Evolutionary conservation across 1,284 basidiomycete species (phyloP), one percentile per base, ranked within the genome.

Genomic region (Puccinia coronata): DNA sequence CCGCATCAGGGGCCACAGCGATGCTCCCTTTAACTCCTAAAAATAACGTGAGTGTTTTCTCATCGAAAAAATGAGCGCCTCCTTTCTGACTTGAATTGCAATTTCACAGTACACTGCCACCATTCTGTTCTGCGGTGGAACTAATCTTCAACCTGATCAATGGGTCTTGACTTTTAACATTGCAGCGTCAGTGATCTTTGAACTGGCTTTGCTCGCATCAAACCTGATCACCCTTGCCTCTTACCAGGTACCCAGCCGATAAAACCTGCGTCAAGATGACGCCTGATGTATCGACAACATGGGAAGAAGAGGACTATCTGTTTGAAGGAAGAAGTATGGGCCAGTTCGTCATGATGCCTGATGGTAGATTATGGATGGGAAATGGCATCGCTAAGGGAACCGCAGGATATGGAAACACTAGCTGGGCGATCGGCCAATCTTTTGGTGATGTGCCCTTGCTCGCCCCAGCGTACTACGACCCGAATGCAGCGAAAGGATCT

Each of bases 21-120:
- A 95, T 98, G 93, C 88, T 96, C 6, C 95, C 96, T 0, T 88
- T 98, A 55, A 95, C 93, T 0, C 92, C 93, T 6, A 91, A 89
- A 80, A 96, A 97, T 89, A 92, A 93, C 87, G 77, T 80, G 16
- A 71, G 77, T 61, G 6, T 34, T 34, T 5, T 2, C 55, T 28
- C 8, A 34, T 36, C 11, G 12, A 2, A 41, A n/a, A 0, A 20
- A 47, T 43, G 23, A 31, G 28, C 25, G 2, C 14, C 16, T 18
- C 41, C 63, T 34, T 18, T 65, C 2, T 36, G 59, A 25, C 49
- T 39, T 20, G 39, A 12, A 31, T 47, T 79, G 31, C 8, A 28
- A n/a, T 59, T 55, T 25, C 2, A 18, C 55, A 80, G 77, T 98
- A 93, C 88, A 90, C 89, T 0, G 92, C 92, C 0, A 94, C 93